Percentiles rank a stretch among this genome's conserved stretches.
These are phyloP conservation scores for Circinella umbellata DNA, from an alignment of 371 early-diverging fungal genomes.

Conservation along the genomic window DNA sequence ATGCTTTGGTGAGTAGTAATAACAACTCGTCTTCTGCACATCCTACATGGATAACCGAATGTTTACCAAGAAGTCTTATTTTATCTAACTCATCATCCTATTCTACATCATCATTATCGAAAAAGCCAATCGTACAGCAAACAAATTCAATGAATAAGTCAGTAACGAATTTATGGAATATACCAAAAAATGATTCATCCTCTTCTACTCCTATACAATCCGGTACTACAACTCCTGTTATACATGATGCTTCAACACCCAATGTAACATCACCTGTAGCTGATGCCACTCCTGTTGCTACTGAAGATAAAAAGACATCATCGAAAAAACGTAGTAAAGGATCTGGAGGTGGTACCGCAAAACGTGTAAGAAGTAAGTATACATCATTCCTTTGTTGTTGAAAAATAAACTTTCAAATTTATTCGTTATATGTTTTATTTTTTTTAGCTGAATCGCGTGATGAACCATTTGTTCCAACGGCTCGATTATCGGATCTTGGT, in stretches of 20 bases:
- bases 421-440: background rate
- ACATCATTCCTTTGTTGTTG: background rate
- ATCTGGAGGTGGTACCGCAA: slow-evolving; percentile 26
- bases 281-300: slow-evolving; percentile 1
- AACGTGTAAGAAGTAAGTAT: slow-evolving; percentile 37
- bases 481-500: slow-evolving; percentile 82
- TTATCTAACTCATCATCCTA: background rate
- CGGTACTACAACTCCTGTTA: slow-evolving; percentile 20
- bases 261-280: slow-evolving; percentile 12
- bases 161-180: slow-evolving; percentile 71
- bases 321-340: slow-evolving; percentile 31
- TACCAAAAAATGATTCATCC: slow-evolving; percentile 31
- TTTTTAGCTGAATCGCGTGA: slow-evolving; percentile 41
- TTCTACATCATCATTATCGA: background rate
- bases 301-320: slow-evolving; percentile 12
- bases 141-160: slow-evolving; percentile 79
- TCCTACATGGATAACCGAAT: slow-evolving; percentile 28
- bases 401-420: background rate
- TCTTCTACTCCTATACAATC: slow-evolving; percentile 24
- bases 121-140: slow-evolving; percentile 4
- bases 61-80: slow-evolving; percentile 23
- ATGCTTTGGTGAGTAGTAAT: slow-evolving; percentile 47
- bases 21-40: background rate
- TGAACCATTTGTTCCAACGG: slow-evolving; percentile 62
- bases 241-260: background rate